Evolutionary conservation across 768 basidiomycete genomes (phyloP), one percentile per base, ranked within the genome.

Genomic region (Pholiota conissans): DNA sequence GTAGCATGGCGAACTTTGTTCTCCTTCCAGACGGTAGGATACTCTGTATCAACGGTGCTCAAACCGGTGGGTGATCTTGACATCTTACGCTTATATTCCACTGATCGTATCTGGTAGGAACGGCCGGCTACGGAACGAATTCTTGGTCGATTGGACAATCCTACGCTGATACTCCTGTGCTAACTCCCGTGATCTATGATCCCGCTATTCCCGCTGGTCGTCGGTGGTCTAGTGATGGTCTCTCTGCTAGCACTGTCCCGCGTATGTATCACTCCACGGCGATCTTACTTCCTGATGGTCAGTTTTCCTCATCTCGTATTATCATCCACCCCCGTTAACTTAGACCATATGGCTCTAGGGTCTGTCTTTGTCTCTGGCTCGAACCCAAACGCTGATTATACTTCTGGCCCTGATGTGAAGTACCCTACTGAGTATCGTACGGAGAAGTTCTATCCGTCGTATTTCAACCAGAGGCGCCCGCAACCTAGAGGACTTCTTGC

Each of bases 221-320:
- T 34, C 77, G 83, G 27, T 92, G 90, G 88, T 80, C 81, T 7
- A 73, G 79, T 39, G 79, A 81, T 9, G 87, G 84, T 3, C 72
- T 92, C 40, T 71, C 74, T 1, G 58, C 81, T 0, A 85, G 83
- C 61, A 80, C 77, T 0, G 74, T 91, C 14, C 83, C 87, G 22
- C 76, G 91, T 46, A 81, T 93, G 80, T 93, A 92, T 68, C 90
- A 91, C 69, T 91, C 89, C 1, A 73, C 79, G 0, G 90, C 90
- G 3, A 79, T 77, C 3, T 75, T 91, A 9, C 76, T 90, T 18
- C 83, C 85, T 22, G 87, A 89, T 64, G 86, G 85, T 61, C 45
- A 1, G 65, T 57, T 29, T n/a, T n/a, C n/a, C n/a, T n/a, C 3
- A 42, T 10, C 18, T 32, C 14, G 34, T 50, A 28, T 40, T n/a